Percentiles rank a stretch among this genome's conserved stretches.
phyloP scores from a whole-genome alignment of 805 yeast species.

The Blastobotrys mokoenaii region DNA sequence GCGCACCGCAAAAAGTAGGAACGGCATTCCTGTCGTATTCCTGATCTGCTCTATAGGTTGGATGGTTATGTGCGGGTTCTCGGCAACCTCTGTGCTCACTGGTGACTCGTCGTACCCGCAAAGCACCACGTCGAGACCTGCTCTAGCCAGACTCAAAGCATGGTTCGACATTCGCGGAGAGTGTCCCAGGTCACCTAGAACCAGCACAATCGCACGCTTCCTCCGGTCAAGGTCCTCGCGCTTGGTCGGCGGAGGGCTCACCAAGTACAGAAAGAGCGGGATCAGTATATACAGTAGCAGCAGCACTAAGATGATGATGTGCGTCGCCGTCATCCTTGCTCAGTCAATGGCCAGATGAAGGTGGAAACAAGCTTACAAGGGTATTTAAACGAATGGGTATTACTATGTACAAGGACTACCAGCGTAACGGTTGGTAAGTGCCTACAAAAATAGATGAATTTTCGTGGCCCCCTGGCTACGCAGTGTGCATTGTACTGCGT shows the following conservation, averaged over 20 bases:
- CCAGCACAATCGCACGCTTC: constrained; percentile 65
- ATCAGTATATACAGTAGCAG: constrained; percentile 15
- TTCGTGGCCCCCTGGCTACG: too few species aligned
- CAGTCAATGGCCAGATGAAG: too few species aligned
- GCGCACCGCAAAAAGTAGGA: constrained; percentile 42
- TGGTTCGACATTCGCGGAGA: constrained; percentile 94
- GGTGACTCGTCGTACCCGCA: constrained; percentile 56
- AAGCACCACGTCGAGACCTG: constrained; percentile 66
- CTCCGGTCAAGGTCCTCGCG: constrained; percentile 19
- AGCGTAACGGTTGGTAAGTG: too few species aligned
- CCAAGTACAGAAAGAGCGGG: constrained; percentile 14
- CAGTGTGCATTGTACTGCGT: too few species aligned
- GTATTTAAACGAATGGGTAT: too few species aligned
- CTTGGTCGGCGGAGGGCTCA: constrained; percentile 8
- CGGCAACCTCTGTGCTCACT: constrained; percentile 17
- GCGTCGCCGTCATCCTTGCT: too few species aligned
- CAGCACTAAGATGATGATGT: constrained; percentile 7
- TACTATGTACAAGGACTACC: too few species aligned
- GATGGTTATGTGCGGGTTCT: constrained; percentile 23
- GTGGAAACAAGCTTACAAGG: too few species aligned
- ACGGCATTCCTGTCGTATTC: constrained; percentile 35
- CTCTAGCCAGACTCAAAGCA: constrained; percentile 62
- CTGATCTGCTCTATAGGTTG: constrained; percentile 24
- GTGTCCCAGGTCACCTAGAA: constrained; percentile 88
- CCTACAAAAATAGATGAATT: too few species aligned